Evolutionary conservation across 495 filamentous ascomycete species (phyloP), one percentile per base, ranked within the genome.

Genomic region (Aspergillus hancockii): DNA sequence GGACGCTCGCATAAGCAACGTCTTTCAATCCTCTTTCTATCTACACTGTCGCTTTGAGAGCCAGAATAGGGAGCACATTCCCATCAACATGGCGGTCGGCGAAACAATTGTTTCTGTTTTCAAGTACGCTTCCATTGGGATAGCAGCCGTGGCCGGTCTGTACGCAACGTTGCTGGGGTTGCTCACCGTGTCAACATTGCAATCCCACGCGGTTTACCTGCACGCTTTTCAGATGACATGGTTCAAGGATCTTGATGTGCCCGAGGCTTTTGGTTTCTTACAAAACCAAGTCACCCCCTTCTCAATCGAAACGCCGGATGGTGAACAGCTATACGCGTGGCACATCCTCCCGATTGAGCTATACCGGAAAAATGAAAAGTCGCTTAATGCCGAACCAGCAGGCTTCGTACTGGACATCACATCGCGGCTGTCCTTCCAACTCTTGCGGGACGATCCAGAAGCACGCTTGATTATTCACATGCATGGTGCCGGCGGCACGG

Each of bases 231-330:
- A 74, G 19, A 74, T 81, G 71, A 78, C 77, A 18, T 82, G 75
- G 77, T 76, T 75, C 62, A 75, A 79, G 59, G 73, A 81, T 55
- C 72, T 81, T 43, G 70, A 79, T 61, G 59, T 77, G 6, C 77
- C 77, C n/a, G 77, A 81, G 55, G 58, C 56, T n/a, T 81, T 78
- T 64, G 78, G 78, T 5, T 81, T 82, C 52, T 58, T 82, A 10
- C 71, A 58, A 34, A 88, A 87, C 66, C 88, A 92, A 71, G 81
- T 88, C 22, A 87, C 84, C 1, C 83, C 88, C 0, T 90, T 92
- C 66, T 74, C 74, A 1, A 80, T 92, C 55, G 70, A 67, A 16
- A 84, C 87, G 7, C 63, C 77, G 13, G 82, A 87, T 59, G 75
- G 77, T 45, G 79, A 86, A 60, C 71, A 64, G 14, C 75, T 91